A percentile compares a stretch with the other conserved stretches of the same genome.
These are phyloP conservation scores for Trichoderma atroviride DNA, from an alignment of 2,329 filamentous ascomycete genomes.

Conservation along the genomic window DNA sequence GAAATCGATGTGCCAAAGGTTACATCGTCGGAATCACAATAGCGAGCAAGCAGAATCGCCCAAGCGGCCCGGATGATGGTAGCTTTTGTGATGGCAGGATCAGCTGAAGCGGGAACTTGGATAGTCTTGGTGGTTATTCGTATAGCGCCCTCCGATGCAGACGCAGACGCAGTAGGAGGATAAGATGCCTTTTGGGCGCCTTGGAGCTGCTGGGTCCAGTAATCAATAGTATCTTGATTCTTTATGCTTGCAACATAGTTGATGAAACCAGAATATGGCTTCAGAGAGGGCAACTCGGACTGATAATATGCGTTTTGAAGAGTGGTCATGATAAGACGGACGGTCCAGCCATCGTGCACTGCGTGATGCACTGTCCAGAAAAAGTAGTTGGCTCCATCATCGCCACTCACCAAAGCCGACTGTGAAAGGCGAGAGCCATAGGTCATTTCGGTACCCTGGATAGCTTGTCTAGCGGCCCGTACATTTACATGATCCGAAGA, in stretches of 20 bases:
- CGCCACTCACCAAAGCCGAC: not conserved
- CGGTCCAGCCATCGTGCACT: conserved; percentile 37
- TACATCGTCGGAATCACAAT: conserved; percentile 28
- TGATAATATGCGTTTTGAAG: conserved; percentile 25
- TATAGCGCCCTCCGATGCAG: not conserved
- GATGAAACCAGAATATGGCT: conserved; percentile 16
- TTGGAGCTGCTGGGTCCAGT: conserved; percentile 16
- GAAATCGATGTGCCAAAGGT: conserved; percentile 33
- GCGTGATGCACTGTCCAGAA: conserved; percentile 37
- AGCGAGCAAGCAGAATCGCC: conserved; percentile 31
- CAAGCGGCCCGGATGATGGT: conserved; percentile 32
- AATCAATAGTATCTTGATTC: not conserved
- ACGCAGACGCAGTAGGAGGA: not conserved
- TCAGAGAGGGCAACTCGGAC: not conserved
- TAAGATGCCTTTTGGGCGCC: conserved; percentile 8
- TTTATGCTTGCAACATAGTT: not conserved
- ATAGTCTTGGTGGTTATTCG: conserved; percentile 8
- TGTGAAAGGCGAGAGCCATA: conserved; percentile 19
- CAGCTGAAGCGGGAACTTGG: not conserved
- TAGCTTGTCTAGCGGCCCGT: not conserved
- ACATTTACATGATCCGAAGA: not conserved
- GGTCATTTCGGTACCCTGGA: conserved; percentile 6
- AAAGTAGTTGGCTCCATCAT: conserved; percentile 23
- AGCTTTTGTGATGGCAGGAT: conserved; percentile 24
- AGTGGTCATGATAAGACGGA: conserved; percentile 29